Base-by-base conservation (phyloP, 805 yeast genomes). In the Kuraishia piskuri region DNA sequence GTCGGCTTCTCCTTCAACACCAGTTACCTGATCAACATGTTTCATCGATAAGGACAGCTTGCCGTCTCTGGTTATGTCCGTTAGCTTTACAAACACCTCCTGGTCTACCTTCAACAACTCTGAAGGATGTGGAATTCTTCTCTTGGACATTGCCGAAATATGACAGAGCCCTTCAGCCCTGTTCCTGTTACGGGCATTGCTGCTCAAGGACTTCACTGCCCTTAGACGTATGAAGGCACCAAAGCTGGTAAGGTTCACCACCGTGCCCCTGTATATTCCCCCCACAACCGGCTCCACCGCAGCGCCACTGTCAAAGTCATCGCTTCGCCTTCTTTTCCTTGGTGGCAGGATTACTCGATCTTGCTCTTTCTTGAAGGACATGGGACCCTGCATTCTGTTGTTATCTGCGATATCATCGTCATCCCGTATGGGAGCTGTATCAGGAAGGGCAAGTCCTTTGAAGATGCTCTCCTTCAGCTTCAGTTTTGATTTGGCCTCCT, bases 171-270 rank as follows among this genome's bases (percentile, higher is more conserved):
- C 96, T 59, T 71, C 82, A 21, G 65, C 63, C 50, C 25, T 8
- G 66, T 59, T 40, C 58, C 51, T 40, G 62, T 61, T 51, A 19
- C 19, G 47, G n/a, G 19, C 58, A 54, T 25, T 62, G 12, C 53
- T 25, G 22, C 23, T 59, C 58, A 22, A 56, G 57, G 14, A 63
- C 62, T 45, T 61, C 54, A 73, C 61, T 0, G 75, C 80, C 5
- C 66, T 57, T 1, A 91, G 64, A 9, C 79, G 67, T 0, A 90
- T 78, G 63, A 91, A 92, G 1, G 90, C 95, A 0, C 98, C 97
- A 67, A 82, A 91, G 1, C 77, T 66, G 47, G 82, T 81, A 1
- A 88, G 59, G 48, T 78, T 80, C 49, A 73, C 74, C 2, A 92
- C 85, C 23, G 58, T 67, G 0, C 96, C 97, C 25, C 66, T 66